Percentiles rank a stretch among this genome's conserved stretches.
Evolutionary conservation across 495 filamentous ascomycete species (phyloP).

Genomic region (Penicillium manginii): DNA sequence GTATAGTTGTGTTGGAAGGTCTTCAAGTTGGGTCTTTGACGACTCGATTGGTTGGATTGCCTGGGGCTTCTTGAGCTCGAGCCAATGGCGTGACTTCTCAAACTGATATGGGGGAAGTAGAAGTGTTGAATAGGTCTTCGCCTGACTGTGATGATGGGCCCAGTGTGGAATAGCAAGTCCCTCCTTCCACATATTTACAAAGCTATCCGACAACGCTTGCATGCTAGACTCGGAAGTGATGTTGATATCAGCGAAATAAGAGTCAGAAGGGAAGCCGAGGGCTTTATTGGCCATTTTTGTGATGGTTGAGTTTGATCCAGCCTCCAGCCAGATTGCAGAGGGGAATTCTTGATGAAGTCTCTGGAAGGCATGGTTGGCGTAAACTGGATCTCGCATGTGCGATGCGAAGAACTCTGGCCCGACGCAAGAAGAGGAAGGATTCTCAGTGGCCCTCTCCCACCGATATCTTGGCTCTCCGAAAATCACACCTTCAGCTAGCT

Average conservation of each 20-base stretch:
- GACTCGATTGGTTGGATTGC: neutral
- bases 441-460: conserved; percentile 36
- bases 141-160: conserved; percentile 46
- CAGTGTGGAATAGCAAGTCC: conserved; percentile 47
- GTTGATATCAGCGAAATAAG: neutral
- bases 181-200: conserved; percentile 49
- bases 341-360: conserved; percentile 42
- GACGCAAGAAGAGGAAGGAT: conserved; percentile 33
- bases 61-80: conserved; percentile 29
- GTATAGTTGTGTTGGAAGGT: conserved; percentile 21
- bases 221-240: neutral
- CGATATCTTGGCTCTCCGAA: conserved; percentile 35
- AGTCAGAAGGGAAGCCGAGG: no score
- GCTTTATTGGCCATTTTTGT: conserved; percentile 43
- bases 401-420: conserved; percentile 40
- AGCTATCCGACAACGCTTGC: conserved; percentile 38
- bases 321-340: conserved; percentile 49
- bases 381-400: conserved; percentile 55
- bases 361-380: conserved; percentile 50
- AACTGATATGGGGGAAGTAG: conserved; percentile 59
- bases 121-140: conserved; percentile 33
- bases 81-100: conserved; percentile 47
- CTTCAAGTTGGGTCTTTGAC: conserved; percentile 12
- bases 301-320: conserved; percentile 32
- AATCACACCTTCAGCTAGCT: conserved; percentile 22